These are phyloP conservation scores for Farysia itapuensis DNA, from an alignment of 1,284 basidiomycete genomes.

Conservation along the genomic window DNA sequence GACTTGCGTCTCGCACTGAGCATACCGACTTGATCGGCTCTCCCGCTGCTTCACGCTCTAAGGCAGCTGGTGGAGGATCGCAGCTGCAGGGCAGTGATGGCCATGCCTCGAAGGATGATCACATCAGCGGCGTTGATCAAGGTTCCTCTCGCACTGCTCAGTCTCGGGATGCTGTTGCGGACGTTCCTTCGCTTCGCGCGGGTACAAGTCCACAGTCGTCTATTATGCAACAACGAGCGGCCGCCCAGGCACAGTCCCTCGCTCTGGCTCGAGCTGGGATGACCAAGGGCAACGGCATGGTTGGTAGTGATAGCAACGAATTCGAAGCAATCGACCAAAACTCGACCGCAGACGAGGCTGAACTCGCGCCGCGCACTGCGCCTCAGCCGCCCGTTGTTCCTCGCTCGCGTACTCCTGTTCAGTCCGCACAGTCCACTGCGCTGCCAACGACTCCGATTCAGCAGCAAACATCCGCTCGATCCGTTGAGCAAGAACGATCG, in stretches of 20 bases:
- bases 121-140: conserved; percentile 23
- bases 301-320: conserved; percentile 24
- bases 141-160: conserved; percentile 17
- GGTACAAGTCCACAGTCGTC: conserved; percentile 19
- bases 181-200: conserved; percentile 1
- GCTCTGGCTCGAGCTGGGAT: conserved; percentile 5
- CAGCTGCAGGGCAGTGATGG: neutral
- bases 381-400: conserved; percentile 6
- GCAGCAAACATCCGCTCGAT: conserved; percentile 5
- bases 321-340: conserved; percentile 39
- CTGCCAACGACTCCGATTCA: conserved; percentile 13
- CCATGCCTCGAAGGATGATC: conserved; percentile 15
- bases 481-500: conserved; percentile 18
- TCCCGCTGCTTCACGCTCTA: too few species aligned
- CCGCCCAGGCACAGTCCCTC: conserved; percentile 40
- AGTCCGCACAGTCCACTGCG: conserved; percentile 3
- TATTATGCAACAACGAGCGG: conserved; percentile 51
- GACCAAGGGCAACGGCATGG: conserved; percentile 10
- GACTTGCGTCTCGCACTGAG: conserved; percentile 23
- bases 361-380: conserved; percentile 1
- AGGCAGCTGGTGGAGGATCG: conserved; percentile 6
- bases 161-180: conserved; percentile 16
- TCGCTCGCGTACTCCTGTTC: conserved; percentile 7
- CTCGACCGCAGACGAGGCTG: conserved; percentile 27
- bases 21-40: too few species aligned